These are phyloP conservation scores for Lolium multiflorum DNA, from an alignment of 176 grass and related monocot genomes.

Conservation along the genomic window DNA sequence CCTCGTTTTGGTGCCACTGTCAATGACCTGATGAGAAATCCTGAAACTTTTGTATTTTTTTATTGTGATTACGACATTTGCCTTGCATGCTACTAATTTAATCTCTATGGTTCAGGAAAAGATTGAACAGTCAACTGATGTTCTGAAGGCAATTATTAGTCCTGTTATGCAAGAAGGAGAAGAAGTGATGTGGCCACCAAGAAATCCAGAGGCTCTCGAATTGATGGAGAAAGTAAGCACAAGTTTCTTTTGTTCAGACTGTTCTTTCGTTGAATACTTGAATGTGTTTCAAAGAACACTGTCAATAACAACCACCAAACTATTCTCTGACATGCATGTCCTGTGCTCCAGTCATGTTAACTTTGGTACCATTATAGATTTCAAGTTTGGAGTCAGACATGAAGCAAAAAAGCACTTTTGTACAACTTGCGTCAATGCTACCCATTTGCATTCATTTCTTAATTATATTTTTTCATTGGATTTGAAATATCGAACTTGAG, in stretches of 20 bases:
- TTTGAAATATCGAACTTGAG: neutral
- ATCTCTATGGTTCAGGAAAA: conserved; percentile 69
- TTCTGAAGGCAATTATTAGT: conserved; percentile 83
- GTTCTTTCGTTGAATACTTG: conserved; percentile 4
- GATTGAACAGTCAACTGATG: conserved; percentile 88
- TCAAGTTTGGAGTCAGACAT: neutral
- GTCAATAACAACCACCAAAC: neutral
- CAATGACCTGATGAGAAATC: neutral
- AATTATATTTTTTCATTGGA: neutral
- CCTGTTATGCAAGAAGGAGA: conserved; percentile 69
- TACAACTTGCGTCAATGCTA: neutral
- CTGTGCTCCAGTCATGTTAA: neutral
- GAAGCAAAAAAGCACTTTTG: neutral
- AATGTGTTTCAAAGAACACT: neutral
- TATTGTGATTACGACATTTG: neutral
- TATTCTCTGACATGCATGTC: neutral
- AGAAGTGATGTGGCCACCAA: conserved; percentile 84
- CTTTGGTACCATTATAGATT: neutral
- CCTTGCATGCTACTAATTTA: conserved; percentile 36
- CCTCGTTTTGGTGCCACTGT: neutral
- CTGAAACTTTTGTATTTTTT: conserved; percentile 6
- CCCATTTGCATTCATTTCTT: conserved; percentile 1
- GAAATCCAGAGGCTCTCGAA: conserved; percentile 61
- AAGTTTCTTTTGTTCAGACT: neutral
- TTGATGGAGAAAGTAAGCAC: conserved; percentile 79